These are phyloP conservation scores for Leishmania amazonensis DNA, from an alignment of 208 protist genomes.

Conservation along the genomic window DNA sequence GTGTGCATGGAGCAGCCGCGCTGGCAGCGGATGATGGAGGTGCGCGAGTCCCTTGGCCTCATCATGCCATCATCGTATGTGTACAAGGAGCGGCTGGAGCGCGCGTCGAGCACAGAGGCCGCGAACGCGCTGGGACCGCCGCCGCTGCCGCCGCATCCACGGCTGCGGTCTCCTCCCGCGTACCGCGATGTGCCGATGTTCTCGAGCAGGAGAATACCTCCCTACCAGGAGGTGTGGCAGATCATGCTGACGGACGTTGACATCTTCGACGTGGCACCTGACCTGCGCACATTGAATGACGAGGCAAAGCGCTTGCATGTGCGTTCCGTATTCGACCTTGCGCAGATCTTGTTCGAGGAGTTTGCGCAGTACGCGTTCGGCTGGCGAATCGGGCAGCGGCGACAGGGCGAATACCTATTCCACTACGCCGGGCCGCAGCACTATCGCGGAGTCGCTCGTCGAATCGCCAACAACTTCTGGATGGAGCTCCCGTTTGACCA, in stretches of 20 bases:
- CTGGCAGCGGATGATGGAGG: conserved; percentile 45
- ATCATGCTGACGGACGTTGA: conserved; percentile 52
- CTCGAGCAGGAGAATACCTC: conserved; percentile 25
- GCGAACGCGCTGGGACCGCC: conserved; percentile 1
- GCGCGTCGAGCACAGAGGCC: neutral
- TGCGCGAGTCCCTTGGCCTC: conserved; percentile 54
- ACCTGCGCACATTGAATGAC: neutral
- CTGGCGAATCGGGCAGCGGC: neutral
- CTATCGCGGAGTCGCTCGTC: conserved; percentile 16
- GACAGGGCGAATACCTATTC: conserved; percentile 11
- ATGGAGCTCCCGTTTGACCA: conserved; percentile 59
- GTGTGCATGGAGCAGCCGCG: conserved; percentile 26
- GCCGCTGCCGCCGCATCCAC: conserved; percentile 14
- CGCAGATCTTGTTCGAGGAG: conserved; percentile 30
- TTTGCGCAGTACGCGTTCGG: conserved; percentile 21
- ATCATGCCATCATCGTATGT: conserved; percentile 34
- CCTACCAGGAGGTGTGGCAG: conserved; percentile 53
- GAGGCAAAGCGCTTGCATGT: neutral
- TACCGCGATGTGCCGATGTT: conserved; percentile 44
- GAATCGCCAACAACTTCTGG: conserved; percentile 67
- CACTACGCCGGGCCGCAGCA: conserved; percentile 69
- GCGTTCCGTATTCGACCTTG: neutral
- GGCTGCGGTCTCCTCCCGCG: conserved; percentile 54
- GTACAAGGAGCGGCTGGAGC: conserved; percentile 4
- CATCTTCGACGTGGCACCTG: conserved; percentile 57